Conservation (phyloP, 176 grass and related monocot genomes). For the Zea luxurians region DNA sequence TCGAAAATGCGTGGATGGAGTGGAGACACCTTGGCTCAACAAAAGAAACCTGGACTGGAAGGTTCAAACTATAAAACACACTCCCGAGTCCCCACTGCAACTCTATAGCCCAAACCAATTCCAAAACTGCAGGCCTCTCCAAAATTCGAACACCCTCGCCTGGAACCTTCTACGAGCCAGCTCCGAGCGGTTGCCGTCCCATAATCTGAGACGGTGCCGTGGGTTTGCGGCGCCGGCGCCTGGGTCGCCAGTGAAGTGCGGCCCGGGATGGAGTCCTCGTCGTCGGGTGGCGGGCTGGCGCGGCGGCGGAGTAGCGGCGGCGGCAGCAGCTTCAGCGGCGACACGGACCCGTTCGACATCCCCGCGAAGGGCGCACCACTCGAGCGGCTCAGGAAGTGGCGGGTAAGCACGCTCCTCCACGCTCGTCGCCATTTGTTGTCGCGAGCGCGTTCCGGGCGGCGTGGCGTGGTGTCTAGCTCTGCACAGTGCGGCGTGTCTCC, state of each 20-base stretch:
- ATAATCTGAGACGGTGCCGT: neutral
- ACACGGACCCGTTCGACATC: constrained; percentile 54
- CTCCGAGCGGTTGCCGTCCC: neutral
- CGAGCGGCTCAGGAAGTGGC: constrained; percentile 65
- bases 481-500: neutral
- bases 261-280: constrained; percentile 33
- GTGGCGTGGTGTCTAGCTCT: neutral
- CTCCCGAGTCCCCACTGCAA: too few species aligned
- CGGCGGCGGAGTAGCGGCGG: constrained; percentile 20
- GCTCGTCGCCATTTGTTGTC: neutral
- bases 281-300: constrained; percentile 26
- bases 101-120: too few species aligned
- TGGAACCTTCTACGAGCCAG: neutral
- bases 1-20: too few species aligned
- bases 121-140: neutral
- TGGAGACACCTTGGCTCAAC: too few species aligned
- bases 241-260: constrained; percentile 17
- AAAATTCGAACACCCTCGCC: neutral
- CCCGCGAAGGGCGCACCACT: constrained; percentile 59
- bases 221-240: neutral
- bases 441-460: neutral
- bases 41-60: too few species aligned
- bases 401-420: constrained; percentile 39
- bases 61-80: too few species aligned
- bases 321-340: neutral